Percentiles rank a stretch among this genome's conserved stretches.
Evolutionary conservation across 2,329 filamentous ascomycete species (phyloP).

Genomic region (Orbilia ellipsospora): DNA sequence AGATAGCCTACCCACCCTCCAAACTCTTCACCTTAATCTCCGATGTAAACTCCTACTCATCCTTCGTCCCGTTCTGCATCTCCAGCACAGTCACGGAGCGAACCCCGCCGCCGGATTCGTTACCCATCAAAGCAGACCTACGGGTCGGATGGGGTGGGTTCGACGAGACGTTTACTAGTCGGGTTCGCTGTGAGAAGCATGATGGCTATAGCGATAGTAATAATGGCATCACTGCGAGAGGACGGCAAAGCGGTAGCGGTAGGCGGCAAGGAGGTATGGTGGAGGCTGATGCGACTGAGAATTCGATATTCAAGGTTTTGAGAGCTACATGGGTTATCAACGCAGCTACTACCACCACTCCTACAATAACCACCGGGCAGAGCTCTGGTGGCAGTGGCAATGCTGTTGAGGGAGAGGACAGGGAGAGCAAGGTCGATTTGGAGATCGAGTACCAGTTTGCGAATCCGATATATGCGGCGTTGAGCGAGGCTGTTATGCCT

Average conservation of each 20-base stretch:
- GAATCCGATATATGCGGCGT: slow-evolving; percentile 85
- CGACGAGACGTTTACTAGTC: slow-evolving; percentile 83
- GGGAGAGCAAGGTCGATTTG: slow-evolving; percentile 77
- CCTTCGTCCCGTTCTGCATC: slow-evolving; percentile 92
- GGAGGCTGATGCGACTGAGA: slow-evolving; percentile 63
- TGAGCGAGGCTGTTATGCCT: slow-evolving; percentile 83
- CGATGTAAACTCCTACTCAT: slow-evolving; percentile 83
- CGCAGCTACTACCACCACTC: neutral
- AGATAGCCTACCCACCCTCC: slow-evolving; percentile 76
- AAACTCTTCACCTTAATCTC: slow-evolving; percentile 86
- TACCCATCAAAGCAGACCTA: slow-evolving; percentile 79
- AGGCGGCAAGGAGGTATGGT: slow-evolving; percentile 63
- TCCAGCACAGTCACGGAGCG: slow-evolving; percentile 80
- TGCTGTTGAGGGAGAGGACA: slow-evolving; percentile 58
- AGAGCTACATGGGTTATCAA: slow-evolving; percentile 76
- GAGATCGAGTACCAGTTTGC: slow-evolving; percentile 83
- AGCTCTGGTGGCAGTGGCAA: slow-evolving; percentile 60
- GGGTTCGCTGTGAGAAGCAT: slow-evolving; percentile 74
- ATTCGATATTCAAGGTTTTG: slow-evolving; percentile 73
- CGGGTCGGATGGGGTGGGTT: slow-evolving; percentile 86
- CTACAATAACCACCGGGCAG: too few species aligned
- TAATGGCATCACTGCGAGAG: neutral
- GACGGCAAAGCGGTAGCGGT: slow-evolving; percentile 56
- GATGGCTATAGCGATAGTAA: slow-evolving; percentile 60
- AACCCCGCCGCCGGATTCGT: slow-evolving; percentile 63